Base-by-base conservation (phyloP, 177 flowering plant species). In the Tripterygium wilfordii region DNA sequence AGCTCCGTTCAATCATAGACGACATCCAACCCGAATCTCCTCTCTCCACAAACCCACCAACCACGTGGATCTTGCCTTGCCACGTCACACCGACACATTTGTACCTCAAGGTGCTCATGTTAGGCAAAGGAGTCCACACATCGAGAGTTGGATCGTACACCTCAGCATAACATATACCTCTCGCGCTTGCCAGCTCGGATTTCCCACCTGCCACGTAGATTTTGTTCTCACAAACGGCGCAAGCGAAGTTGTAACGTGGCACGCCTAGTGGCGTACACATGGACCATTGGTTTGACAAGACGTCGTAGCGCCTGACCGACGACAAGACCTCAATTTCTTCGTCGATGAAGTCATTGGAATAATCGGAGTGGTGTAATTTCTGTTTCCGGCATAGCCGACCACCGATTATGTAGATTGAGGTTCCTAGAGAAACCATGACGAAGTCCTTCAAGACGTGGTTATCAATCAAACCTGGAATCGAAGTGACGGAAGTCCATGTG, bases 201-300 rank as follows among this genome's bases (percentile, higher is more conserved):
- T 71, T 64, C 12, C 84, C 84, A 0, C 82, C 82, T 0, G 84
- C 84, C 51, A 74, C 82, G 20, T 68, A 78, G 59, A 81, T 68
- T 36, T 66, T 78, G 38, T 40, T 36, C 14, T 65, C 74, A 14
- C 48, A 42, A 0, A 76, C 69, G 0, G 65, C 57, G 61, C 76
- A 81, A 0, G 82, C 82, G 44, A 78, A 81, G 20, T 78, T 69
- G 15, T 57, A 66, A 4, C 82, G 41, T 1, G 84, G 77, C 9
- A 41, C 43, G 29, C 50, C 26, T 5, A 81, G 46, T 4, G 75
- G 53, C 1, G 70, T 66, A 32, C 84, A 69, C 8, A 37, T 48
- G 24, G 54, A 49, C 84, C 88, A 81, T 3, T n/a, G 17, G 10
- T 60, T 20, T 0, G 45, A 50, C 0, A 21, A 6, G 1, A 63